Percentiles rank a stretch among this genome's conserved stretches.
Conservation (phyloP, 306 rosid species). For the Carpinus fangiana region DNA sequence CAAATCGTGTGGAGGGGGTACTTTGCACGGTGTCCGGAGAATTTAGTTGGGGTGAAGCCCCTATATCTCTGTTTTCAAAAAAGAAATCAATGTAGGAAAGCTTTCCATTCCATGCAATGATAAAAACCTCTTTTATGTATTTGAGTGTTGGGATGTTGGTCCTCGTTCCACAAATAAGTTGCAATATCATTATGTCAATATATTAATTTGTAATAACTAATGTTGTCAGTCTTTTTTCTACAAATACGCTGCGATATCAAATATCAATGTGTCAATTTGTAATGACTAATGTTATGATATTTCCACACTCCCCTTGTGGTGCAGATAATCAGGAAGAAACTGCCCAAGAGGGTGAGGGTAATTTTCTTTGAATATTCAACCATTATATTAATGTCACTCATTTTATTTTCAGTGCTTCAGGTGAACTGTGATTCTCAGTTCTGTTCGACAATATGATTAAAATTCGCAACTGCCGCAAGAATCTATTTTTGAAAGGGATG, state of each 20-base stretch:
- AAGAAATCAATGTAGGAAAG: too few species aligned
- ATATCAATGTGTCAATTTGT: not conserved
- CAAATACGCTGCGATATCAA: not conserved
- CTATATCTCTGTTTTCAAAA: too few species aligned
- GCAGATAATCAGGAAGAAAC: not conserved
- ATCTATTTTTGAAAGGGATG: slow-evolving; percentile 16
- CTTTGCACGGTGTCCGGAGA: too few species aligned
- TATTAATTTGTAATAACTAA: not conserved
- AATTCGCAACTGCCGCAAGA: slow-evolving; percentile 16
- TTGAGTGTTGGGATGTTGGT: not conserved
- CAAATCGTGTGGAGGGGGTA: too few species aligned
- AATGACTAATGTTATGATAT: not conserved
- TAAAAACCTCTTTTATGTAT: not conserved
- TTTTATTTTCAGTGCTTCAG: slow-evolving; percentile 2
- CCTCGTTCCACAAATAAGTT: not conserved
- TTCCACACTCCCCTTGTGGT: not conserved
- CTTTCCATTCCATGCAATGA: not conserved
- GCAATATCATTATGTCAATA: not conserved
- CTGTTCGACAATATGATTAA: slow-evolving; percentile 34
- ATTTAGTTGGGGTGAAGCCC: too few species aligned
- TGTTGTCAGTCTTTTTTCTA: not conserved
- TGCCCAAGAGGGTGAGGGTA: not conserved
- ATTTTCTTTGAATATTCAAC: not conserved
- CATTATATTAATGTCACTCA: not conserved
- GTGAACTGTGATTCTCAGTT: slow-evolving; percentile 18